Evolutionary conservation across 768 basidiomycete species (phyloP).

Genomic region (Rhizopogon vulgaris): DNA sequence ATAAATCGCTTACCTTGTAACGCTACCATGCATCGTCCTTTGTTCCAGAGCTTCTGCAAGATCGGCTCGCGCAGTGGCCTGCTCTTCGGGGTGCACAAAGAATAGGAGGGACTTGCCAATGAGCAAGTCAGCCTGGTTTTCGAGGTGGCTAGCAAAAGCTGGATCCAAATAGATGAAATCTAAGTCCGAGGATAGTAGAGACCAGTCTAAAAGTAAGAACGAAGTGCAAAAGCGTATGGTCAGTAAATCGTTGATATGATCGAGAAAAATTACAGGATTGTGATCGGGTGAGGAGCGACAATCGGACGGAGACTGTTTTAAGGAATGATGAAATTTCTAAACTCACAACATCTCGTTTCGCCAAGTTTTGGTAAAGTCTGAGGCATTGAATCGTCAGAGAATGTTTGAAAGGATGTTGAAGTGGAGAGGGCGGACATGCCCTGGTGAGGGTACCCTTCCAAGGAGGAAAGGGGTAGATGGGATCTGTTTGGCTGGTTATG

Average conservation of each 20-base stretch:
- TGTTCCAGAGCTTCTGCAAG: conserved; percentile 67
- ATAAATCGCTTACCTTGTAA: conserved; percentile 52
- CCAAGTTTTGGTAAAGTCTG: conserved; percentile 50
- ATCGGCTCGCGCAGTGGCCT: conserved; percentile 67
- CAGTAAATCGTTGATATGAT: conserved; percentile 11
- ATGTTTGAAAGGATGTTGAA: conserved; percentile 20
- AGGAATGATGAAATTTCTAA: conserved; percentile 13
- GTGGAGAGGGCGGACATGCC: conserved; percentile 23
- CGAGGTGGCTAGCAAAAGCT: conserved; percentile 66
- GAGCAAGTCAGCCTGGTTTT: conserved; percentile 60
- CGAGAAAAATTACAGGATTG: conserved; percentile 5
- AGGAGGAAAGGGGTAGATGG: conserved; percentile 33
- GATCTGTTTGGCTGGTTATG: conserved; percentile 28
- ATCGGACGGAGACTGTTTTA: conserved; percentile 5
- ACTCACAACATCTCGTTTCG: conserved; percentile 75
- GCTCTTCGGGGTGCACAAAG: conserved; percentile 85
- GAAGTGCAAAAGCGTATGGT: conserved; percentile 6
- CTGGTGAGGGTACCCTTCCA: conserved; percentile 29
- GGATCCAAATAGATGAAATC: conserved; percentile 83
- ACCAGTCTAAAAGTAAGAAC: conserved; percentile 56
- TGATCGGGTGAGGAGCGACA: conserved; percentile 18
- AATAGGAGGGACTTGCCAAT: conserved; percentile 65
- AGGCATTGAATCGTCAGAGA: conserved; percentile 30
- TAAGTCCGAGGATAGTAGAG: conserved; percentile 69
- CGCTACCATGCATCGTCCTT: conserved; percentile 75